Percentiles rank a stretch among this genome's conserved stretches.
These are phyloP conservation scores for Trametes elegans DNA, from an alignment of 768 basidiomycete species.

Conservation along the genomic window DNA sequence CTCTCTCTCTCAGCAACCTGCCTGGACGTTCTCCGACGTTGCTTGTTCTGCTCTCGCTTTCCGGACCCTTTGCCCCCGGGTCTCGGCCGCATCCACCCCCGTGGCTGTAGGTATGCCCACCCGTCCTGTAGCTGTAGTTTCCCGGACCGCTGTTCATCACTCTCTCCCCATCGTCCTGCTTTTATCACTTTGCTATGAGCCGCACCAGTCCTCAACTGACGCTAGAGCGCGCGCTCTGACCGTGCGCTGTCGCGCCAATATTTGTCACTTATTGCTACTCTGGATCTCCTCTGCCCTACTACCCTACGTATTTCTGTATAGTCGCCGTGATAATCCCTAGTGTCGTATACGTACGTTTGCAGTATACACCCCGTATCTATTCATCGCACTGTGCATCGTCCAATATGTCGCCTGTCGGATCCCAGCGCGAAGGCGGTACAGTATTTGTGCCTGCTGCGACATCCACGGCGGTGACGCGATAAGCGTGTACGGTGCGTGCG, in stretches of 20 bases:
- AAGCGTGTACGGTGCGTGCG: no score
- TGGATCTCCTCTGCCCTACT: neutral
- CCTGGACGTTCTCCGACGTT: neutral
- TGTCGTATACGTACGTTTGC: neutral
- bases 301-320: constrained; percentile 7
- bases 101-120: constrained; percentile 13
- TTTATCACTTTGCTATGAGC: neutral
- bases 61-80: neutral
- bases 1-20: no score
- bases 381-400: no score
- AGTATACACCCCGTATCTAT: neutral
- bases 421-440: no score
- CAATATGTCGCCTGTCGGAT: no score
- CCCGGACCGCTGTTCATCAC: neutral
- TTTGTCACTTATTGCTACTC: neutral
- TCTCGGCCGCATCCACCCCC: constrained; percentile 7
- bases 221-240: no score
- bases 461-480: no score
- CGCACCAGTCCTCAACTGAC: neutral
- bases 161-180: neutral
- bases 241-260: no score
- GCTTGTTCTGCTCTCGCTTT: constrained; percentile 5
- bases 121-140: constrained; percentile 19
- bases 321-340: constrained; percentile 1
- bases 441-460: no score